phyloP scores from a whole-genome alignment of 1,284 basidiomycete species.

The Ustilago hordei region DNA sequence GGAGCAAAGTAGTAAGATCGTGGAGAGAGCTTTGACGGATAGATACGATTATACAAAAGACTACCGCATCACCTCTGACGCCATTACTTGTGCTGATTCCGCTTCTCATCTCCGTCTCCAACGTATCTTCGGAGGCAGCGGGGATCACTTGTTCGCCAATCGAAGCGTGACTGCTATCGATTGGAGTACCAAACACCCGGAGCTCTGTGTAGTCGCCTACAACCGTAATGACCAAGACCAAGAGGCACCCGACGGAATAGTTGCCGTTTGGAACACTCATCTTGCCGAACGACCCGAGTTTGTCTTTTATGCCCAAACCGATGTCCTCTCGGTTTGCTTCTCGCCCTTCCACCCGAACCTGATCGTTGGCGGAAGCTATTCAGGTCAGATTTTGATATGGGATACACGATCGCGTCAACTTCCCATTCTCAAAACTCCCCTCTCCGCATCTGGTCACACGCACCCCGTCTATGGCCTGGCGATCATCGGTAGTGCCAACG shows the following conservation, averaged over 20 bases:
- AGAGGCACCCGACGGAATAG: conserved; percentile 84
- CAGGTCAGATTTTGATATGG: conserved; percentile 97
- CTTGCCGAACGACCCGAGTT: conserved; percentile 95
- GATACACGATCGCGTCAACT: conserved; percentile 91
- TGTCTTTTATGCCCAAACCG: conserved; percentile 96
- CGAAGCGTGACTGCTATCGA: conserved; percentile 94
- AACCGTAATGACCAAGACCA: conserved; percentile 91
- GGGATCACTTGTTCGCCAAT: conserved; percentile 73
- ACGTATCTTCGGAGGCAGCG: conserved; percentile 49
- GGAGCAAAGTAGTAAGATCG: conserved; percentile 92
- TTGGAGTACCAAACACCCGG: conserved; percentile 98
- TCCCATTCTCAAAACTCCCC: conserved; percentile 93
- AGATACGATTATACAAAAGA: conserved; percentile 96
- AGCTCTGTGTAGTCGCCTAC: conserved; percentile 92
- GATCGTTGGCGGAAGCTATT: conserved; percentile 96
- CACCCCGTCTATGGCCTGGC: conserved; percentile 98
- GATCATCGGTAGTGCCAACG: conserved; percentile 97
- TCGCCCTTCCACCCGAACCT: conserved; percentile 98
- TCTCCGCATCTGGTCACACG: conserved; percentile 89
- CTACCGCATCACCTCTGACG: conserved; percentile 84
- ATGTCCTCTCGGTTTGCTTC: conserved; percentile 94
- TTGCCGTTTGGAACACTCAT: conserved; percentile 97
- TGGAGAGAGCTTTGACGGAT: conserved; percentile 94
- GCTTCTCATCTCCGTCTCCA: conserved; percentile 41
- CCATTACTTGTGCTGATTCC: conserved; percentile 73